phyloP scores from a whole-genome alignment of 371 early-diverging fungal genomes.

The Basidiobolus meristosporus region DNA sequence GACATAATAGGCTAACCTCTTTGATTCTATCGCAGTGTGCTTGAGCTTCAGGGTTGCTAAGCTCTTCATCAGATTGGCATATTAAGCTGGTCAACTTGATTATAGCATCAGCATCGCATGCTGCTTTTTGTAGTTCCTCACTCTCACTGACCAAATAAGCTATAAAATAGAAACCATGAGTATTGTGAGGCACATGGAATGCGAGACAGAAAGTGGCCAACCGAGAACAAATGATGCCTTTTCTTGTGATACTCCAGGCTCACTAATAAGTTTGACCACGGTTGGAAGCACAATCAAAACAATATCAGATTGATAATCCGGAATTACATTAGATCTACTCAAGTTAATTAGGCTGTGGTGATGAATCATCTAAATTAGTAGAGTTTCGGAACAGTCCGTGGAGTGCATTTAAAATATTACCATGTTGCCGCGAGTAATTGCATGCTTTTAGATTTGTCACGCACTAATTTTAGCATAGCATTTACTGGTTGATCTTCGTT shows the following conservation, averaged over 20 bases:
- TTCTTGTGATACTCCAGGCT: conserved; percentile 36
- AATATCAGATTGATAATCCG: conserved; percentile 32
- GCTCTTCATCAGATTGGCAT: conserved; percentile 17
- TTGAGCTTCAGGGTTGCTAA: conserved; percentile 19
- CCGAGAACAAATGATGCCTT: conserved; percentile 43
- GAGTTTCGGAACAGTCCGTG: neutral
- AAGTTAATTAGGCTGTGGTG: conserved; percentile 39
- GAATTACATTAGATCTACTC: conserved; percentile 33
- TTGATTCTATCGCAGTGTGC: conserved; percentile 36
- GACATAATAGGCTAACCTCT: conserved; percentile 17
- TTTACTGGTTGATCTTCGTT: conserved; percentile 12
- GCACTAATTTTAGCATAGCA: conserved; percentile 35
- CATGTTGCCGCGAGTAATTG: conserved; percentile 48
- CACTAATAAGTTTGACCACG: conserved; percentile 48
- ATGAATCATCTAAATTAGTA: too few species aligned
- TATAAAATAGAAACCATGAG: conserved; percentile 1
- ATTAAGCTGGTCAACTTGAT: conserved; percentile 40
- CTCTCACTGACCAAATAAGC: conserved; percentile 54
- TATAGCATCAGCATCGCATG: conserved; percentile 60
- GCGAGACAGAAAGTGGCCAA: conserved; percentile 2
- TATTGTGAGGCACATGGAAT: neutral
- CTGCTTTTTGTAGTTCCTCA: conserved; percentile 59
- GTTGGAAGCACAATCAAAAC: conserved; percentile 34
- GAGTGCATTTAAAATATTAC: conserved; percentile 11
- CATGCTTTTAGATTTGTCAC: conserved; percentile 37